Evolutionary conservation across 495 filamentous ascomycete genomes (phyloP).

Genomic region (Aspergillus avenaceus): DNA sequence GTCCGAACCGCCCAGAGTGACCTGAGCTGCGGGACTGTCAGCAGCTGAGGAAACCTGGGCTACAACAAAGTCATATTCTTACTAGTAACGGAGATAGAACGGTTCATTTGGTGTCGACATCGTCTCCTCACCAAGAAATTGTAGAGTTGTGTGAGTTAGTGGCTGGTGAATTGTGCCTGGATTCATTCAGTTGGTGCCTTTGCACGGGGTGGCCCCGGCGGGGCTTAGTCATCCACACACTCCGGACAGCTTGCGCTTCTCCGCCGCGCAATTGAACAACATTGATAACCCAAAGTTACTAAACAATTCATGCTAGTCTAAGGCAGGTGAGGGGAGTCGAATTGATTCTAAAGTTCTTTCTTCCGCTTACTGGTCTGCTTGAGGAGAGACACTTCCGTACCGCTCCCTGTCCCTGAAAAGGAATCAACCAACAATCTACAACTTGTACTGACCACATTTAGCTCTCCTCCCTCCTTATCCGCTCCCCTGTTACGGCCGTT

Average conservation of each 20-base stretch:
- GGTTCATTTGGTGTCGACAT: conserved; percentile 64
- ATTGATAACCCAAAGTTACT: conserved; percentile 27
- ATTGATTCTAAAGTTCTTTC: conserved; percentile 25
- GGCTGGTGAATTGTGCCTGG: conserved; percentile 4
- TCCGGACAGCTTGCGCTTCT: conserved; percentile 33
- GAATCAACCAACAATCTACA: conserved; percentile 29
- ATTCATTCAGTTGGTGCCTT: conserved; percentile 19
- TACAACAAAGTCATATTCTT: conserved; percentile 33
- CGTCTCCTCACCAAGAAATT: neutral
- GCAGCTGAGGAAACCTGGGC: conserved; percentile 45
- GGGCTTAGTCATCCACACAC: conserved; percentile 51
- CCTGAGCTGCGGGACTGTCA: conserved; percentile 71
- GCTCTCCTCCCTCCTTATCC: conserved; percentile 30
- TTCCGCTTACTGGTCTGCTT: conserved; percentile 12
- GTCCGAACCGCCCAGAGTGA: conserved; percentile 95
- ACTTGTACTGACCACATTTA: conserved; percentile 35
- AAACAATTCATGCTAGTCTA: conserved; percentile 29
- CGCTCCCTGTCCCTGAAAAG: conserved; percentile 21
- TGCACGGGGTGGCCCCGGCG: conserved; percentile 21
- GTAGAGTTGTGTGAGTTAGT: conserved; percentile 3
- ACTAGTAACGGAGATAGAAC: conserved; percentile 99
- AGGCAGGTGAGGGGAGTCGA: conserved; percentile 42
- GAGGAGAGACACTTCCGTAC: conserved; percentile 29
- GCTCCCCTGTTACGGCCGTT: conserved; percentile 14
- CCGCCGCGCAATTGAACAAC: conserved; percentile 43